Evolutionary conservation across 805 yeast species (phyloP).

Genomic region (Sugiyamaella floridensis): DNA sequence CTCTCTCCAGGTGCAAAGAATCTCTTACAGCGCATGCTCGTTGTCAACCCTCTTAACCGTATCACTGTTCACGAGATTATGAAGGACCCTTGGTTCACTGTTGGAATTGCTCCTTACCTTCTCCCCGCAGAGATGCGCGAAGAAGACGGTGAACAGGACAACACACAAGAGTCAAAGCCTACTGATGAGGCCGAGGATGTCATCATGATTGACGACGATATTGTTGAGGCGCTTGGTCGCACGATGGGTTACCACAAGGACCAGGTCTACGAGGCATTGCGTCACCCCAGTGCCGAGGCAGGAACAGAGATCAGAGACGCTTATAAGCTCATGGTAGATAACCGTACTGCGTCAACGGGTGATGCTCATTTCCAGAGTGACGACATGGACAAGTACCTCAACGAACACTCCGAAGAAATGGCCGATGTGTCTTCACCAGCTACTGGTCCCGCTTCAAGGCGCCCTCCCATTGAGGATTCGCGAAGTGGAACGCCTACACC

Average conservation of each 20-base stretch:
- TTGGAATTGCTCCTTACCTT: slow-evolving; percentile 71
- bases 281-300: slow-evolving; percentile 17
- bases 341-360: slow-evolving; percentile 34
- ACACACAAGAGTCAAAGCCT: slow-evolving; percentile 28
- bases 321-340: slow-evolving; percentile 72
- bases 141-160: slow-evolving; percentile 13
- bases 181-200: slow-evolving; percentile 8
- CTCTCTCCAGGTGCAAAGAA: slow-evolving; percentile 79
- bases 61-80: slow-evolving; percentile 87
- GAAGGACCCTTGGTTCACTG: slow-evolving; percentile 91
- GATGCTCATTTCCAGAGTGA: slow-evolving; percentile 18
- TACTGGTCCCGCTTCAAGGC: neutral
- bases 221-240: slow-evolving; percentile 62
- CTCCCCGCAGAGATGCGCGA: slow-evolving; percentile 45
- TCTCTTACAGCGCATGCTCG: slow-evolving; percentile 80
- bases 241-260: slow-evolving; percentile 88
- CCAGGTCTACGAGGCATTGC: slow-evolving; percentile 71
- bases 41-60: slow-evolving; percentile 89
- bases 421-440: neutral
- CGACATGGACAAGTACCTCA: slow-evolving; percentile 16
- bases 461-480: neutral
- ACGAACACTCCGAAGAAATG: slow-evolving; percentile 10
- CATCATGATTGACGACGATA: slow-evolving; percentile 59
- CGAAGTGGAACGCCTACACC: neutral
- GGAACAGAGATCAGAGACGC: slow-evolving; percentile 76